Base-by-base conservation (phyloP, 768 basidiomycete genomes). In the Termitomyces sp. region DNA sequence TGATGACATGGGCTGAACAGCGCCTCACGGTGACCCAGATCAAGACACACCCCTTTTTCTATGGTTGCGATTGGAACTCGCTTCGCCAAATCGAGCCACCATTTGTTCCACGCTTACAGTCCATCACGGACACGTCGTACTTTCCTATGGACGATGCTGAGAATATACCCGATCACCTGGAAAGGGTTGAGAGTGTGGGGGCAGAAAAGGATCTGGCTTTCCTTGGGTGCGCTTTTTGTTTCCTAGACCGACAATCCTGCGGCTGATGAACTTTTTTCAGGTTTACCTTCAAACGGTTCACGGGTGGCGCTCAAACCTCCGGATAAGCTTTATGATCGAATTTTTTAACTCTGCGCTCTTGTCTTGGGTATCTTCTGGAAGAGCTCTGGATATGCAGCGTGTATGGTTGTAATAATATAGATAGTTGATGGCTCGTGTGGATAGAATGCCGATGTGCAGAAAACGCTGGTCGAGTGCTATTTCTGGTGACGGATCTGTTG, bases 101-200 rank as follows among this genome's bases (percentile, higher is more conserved):
- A 1, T 98, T 98, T 70, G 91, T 99, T 14, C 96, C 96, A 3
- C 91, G 88, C 55, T 79, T 99, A 44, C 87, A 90, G 62, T 94
- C 91, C 29, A 90, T 90, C 65, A 94, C 92, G 24, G 94, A 97
- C 67, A 97, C 94, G 0, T 91, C 88, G 3, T 96, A 98, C 75
- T 98, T 98, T 88, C 94, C 94, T 2, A 94, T 90, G 4, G 94
- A 97, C 62, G 94, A 97, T 64, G 82, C 94, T 26, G 86, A 87
- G 39, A 83, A 89, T 63, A 81, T 83, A 49, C 76, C 83, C 5
- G 81, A 81, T 60, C 80, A 84, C 54, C 71, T 85, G 49, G 84
- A 85, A 59, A 71, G 71, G 59, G 83, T 83, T 37, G 84, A 86
- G 64, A 80, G 81, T 49, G 76, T 86, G 49, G 78, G 83, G 53